These are phyloP conservation scores for Xylaria cubensis DNA, from an alignment of 495 filamentous ascomycete species.

Conservation along the genomic window DNA sequence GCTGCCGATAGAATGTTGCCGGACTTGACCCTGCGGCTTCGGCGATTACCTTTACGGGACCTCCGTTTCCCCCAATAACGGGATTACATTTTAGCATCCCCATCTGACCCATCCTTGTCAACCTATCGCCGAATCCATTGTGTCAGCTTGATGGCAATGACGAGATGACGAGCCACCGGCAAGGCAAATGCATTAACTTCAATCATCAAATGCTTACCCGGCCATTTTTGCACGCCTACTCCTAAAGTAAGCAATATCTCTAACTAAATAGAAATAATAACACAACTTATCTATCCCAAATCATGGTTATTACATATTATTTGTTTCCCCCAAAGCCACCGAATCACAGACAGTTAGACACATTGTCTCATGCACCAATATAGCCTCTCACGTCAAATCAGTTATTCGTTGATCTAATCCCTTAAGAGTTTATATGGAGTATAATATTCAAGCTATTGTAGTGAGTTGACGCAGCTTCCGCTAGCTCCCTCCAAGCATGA, in stretches of 20 bases:
- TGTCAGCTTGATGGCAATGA: neutral
- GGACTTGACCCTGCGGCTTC: conserved; percentile 1
- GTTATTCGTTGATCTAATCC: neutral
- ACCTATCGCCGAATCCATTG: neutral
- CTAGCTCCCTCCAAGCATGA: neutral
- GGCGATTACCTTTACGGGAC: conserved; percentile 20
- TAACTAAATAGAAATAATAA: neutral
- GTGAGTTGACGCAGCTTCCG: neutral
- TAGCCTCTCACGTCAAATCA: neutral
- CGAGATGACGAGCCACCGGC: neutral
- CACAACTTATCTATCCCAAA: neutral
- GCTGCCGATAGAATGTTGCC: neutral
- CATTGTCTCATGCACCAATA: neutral
- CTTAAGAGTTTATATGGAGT: neutral
- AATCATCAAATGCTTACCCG: neutral
- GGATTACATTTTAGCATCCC: conserved; percentile 4
- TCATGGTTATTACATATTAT: neutral
- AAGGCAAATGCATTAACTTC: neutral
- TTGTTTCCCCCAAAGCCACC: neutral
- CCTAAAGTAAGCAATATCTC: neutral
- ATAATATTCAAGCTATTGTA: neutral
- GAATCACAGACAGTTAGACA: neutral
- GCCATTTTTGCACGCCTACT: neutral
- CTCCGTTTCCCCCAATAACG: conserved; percentile 11
- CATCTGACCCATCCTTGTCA: neutral